These are phyloP conservation scores for Coniochaeta hoffmannii DNA, from an alignment of 2,329 filamentous ascomycete species.

Conservation along the genomic window DNA sequence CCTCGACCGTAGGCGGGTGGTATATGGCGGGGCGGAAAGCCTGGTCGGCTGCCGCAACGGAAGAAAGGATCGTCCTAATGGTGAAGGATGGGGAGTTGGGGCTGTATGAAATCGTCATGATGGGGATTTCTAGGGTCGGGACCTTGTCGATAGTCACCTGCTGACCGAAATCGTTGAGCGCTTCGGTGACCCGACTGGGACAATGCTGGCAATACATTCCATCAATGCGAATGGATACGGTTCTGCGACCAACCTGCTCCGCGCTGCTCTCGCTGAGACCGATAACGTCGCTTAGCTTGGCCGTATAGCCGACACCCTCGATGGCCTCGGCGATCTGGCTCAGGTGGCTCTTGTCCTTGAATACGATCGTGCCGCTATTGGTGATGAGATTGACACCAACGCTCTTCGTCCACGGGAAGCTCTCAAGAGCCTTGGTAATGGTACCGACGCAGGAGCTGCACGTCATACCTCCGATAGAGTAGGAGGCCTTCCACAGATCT, in stretches of 20 bases:
- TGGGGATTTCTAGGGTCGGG: slow-evolving; percentile 55
- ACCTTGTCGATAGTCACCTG: slow-evolving; percentile 44
- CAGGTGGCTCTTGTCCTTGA: slow-evolving; percentile 33
- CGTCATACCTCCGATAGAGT: slow-evolving; percentile 65
- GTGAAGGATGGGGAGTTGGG: slow-evolving; percentile 64
- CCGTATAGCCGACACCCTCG: slow-evolving; percentile 60
- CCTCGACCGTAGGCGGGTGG: slow-evolving; percentile 76
- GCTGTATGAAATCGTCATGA: slow-evolving; percentile 63
- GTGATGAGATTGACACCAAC: slow-evolving; percentile 57
- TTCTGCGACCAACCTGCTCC: slow-evolving; percentile 32
- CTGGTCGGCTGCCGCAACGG: slow-evolving; percentile 58
- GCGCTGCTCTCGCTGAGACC: slow-evolving; percentile 22
- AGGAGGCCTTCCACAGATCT: slow-evolving; percentile 36
- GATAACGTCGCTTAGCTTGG: slow-evolving; percentile 44
- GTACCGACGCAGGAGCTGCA: slow-evolving; percentile 61
- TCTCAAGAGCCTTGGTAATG: slow-evolving; percentile 52
- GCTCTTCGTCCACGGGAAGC: slow-evolving; percentile 49
- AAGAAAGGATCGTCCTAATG: slow-evolving; percentile 62
- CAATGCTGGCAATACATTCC: slow-evolving; percentile 73
- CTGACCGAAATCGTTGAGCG: slow-evolving; percentile 44
- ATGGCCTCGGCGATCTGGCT: slow-evolving; percentile 44
- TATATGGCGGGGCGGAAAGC: slow-evolving; percentile 63
- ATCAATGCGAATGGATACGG: slow-evolving; percentile 57
- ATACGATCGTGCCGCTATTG: slow-evolving; percentile 58
- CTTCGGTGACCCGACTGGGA: slow-evolving; percentile 48